Evolutionary conservation across 805 yeast genomes (phyloP), one percentile per base, ranked within the genome.

Genomic region (Candida cerambycidarum): DNA sequence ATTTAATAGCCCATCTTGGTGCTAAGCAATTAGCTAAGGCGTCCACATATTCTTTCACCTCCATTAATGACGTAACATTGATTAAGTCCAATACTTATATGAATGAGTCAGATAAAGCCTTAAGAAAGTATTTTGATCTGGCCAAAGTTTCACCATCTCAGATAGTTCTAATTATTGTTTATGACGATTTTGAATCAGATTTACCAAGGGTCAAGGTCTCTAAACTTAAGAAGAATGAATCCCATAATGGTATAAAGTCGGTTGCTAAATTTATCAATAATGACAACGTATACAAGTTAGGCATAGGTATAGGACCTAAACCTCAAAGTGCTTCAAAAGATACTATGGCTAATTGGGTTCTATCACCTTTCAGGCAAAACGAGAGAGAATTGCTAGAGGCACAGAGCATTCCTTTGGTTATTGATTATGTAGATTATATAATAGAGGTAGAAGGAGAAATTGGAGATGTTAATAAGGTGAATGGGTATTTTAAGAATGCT

Each of bases 241-340:
- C 71, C 3, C 75, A 69, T 47, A 67, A 67, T 41, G 75, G 75
- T 5, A 48, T 69, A 32, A 62, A 59, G 39, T 53, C 61, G 10
- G 46, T 65, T 12, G 48, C 47, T 21, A 47, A 46, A 15, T 36
- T 21, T 18, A 11, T 36, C n/a, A 41, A 41, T 28, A 38, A 35
- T 41, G 43, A 33, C 8, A 21, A 35, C 10, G 40, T 58, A 1
- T 63, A 48, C 39, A 69, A 67, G 47, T 51, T 69, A 14, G 73
- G 71, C 0, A 48, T 69, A 3, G 74, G 71, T 1, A 65, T 69
- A 19, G 75, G 75, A 1, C 75, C 75, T 5, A 69, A 69, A 45
- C 75, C 74, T 1, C 25, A 40, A n/a, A 57, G 51, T 42, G 64
- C 71, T 1, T 51, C 60, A 7, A 56, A 53, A 30, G 67, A 61